These are phyloP conservation scores for Trypanosoma rangeli DNA, from an alignment of 208 protist genomes.

Conservation along the genomic window DNA sequence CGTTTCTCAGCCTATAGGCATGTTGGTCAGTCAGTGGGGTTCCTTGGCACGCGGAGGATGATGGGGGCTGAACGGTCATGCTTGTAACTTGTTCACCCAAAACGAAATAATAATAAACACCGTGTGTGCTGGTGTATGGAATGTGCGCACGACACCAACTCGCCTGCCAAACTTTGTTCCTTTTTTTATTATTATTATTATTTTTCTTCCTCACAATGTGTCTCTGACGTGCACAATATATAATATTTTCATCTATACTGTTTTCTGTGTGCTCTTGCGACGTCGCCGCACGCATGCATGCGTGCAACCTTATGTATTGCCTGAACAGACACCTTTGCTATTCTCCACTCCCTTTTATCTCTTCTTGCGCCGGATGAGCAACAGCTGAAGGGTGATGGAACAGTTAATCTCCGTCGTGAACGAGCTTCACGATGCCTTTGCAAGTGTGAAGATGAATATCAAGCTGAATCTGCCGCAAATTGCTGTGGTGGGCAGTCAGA, in stretches of 20 bases:
- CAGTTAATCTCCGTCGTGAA: conserved; percentile 97
- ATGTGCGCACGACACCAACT: background rate
- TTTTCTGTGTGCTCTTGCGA: too few relatives aligned
- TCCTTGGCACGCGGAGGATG: background rate
- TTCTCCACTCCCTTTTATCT: background rate
- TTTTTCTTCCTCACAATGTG: background rate
- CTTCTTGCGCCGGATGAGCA: background rate
- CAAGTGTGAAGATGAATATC: conserved; percentile 89
- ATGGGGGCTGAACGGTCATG: background rate
- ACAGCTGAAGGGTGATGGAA: conserved; percentile 79
- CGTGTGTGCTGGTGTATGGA: background rate
- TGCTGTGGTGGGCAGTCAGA: conserved; percentile 98
- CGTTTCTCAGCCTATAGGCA: background rate
- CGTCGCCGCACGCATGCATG: too few relatives aligned
- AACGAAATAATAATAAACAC: background rate
- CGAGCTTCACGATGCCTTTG: conserved; percentile 96
- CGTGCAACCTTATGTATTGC: background rate
- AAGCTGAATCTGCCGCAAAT: conserved; percentile 98
- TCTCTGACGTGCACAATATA: too few relatives aligned
- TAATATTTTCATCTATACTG: too few relatives aligned
- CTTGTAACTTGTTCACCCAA: background rate
- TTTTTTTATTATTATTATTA: too few relatives aligned
- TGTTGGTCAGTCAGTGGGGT: background rate
- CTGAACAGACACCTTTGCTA: background rate
- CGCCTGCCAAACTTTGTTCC: background rate